Conservation (phyloP, 768 basidiomycete genomes). For the Pisolithus orientalis region DNA sequence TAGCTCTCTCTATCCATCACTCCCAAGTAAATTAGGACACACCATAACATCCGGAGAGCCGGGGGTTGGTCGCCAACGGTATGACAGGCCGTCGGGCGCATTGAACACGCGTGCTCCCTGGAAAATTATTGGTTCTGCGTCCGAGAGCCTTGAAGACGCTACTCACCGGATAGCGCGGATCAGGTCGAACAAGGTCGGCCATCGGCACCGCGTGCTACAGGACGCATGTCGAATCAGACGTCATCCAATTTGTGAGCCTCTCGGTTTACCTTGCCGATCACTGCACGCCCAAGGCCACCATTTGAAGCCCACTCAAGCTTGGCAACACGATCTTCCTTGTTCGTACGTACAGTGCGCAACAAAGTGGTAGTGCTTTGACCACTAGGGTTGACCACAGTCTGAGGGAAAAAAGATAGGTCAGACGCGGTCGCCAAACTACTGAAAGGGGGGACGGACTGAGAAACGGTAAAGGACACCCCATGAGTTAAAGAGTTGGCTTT, state of each 20-base stretch:
- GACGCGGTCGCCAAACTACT: constrained; percentile 14
- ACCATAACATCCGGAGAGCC: constrained; percentile 56
- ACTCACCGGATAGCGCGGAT: constrained; percentile 56
- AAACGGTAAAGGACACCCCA: constrained; percentile 81
- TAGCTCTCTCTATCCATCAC: constrained; percentile 1
- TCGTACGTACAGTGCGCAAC: constrained; percentile 74
- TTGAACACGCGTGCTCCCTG: constrained; percentile 67
- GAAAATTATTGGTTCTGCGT: constrained; percentile 11
- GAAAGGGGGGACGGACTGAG: constrained; percentile 39
- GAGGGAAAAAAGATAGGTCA: constrained; percentile 14
- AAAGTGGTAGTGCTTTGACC: constrained; percentile 73
- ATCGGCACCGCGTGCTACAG: constrained; percentile 69
- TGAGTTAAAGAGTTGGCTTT: constrained; percentile 76
- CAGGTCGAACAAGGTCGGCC: constrained; percentile 74
- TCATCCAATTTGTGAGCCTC: constrained; percentile 9
- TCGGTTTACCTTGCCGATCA: constrained; percentile 69
- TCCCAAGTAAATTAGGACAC: constrained; percentile 18
- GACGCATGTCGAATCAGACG: constrained; percentile 22
- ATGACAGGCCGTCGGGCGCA: constrained; percentile 76
- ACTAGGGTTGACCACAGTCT: constrained; percentile 60
- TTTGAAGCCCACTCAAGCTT: constrained; percentile 83
- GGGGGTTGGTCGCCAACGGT: constrained; percentile 72
- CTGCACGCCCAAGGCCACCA: constrained; percentile 77
- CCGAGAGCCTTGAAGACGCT: constrained; percentile 8
- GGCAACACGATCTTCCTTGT: constrained; percentile 84